Conservation (phyloP, 106 monocot species). For the Allium sativum region DNA sequence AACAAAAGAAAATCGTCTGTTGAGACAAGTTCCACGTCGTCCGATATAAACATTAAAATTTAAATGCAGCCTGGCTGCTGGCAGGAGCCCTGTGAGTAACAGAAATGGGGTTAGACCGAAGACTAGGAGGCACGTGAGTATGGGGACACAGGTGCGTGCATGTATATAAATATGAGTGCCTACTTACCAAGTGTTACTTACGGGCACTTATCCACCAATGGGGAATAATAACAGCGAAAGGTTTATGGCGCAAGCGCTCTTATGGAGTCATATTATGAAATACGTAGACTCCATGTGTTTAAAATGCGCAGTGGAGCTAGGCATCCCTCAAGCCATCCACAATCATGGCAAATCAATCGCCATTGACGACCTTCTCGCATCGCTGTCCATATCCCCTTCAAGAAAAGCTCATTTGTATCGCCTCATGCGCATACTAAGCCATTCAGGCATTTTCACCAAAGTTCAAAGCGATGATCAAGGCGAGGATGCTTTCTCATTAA, state of each 20-base stretch:
- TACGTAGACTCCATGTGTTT: constrained; percentile 14
- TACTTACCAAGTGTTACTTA: no score
- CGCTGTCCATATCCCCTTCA: constrained; percentile 2
- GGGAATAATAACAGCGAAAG: not conserved
- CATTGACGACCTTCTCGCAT: constrained; percentile 5
- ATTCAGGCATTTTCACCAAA: constrained; percentile 3
- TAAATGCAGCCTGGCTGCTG: no score
- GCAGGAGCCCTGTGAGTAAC: no score
- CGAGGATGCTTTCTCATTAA: constrained; percentile 1
- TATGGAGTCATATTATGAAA: constrained; percentile 14
- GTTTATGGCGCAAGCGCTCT: not conserved
- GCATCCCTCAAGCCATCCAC: constrained; percentile 15
- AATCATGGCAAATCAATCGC: constrained; percentile 8
- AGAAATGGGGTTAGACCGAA: no score
- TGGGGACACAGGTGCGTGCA: no score
- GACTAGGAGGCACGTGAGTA: no score
- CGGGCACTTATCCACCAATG: no score
- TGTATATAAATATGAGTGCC: no score
- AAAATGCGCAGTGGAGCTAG: constrained; percentile 21
- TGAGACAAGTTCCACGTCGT: no score
- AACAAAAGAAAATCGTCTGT: no score
- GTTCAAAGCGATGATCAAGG: not conserved
- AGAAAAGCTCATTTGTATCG: not conserved
- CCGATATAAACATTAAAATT: no score
- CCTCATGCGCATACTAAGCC: constrained; percentile 13